These are phyloP conservation scores for Rhizophora apiculata DNA, from an alignment of 345 rosid genomes.

Conservation along the genomic window DNA sequence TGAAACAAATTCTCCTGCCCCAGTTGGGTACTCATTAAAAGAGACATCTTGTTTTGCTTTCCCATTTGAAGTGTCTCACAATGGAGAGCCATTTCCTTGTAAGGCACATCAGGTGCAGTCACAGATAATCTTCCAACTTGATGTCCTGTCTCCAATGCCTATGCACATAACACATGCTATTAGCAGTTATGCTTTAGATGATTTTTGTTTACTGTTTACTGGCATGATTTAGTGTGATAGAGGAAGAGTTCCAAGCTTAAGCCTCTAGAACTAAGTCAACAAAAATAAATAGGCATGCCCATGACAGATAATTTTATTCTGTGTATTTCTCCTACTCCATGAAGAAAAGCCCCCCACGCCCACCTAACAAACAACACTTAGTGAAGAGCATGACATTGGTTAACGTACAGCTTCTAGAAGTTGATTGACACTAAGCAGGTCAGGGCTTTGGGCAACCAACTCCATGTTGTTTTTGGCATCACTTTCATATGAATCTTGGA, in stretches of 20 bases:
- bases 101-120: constrained; percentile 68
- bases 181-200: constrained; percentile 4
- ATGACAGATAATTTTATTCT: neutral
- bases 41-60: constrained; percentile 80
- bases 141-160: constrained; percentile 73
- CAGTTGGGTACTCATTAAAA: constrained; percentile 54
- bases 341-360: neutral
- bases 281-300: neutral
- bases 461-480: constrained; percentile 34
- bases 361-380: neutral
- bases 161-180: constrained; percentile 12
- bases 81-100: constrained; percentile 75
- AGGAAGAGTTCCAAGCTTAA: neutral
- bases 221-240: neutral
- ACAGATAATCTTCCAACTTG: constrained; percentile 75
- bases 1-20: constrained; percentile 48
- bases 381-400: neutral
- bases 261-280: neutral
- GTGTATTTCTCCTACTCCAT: neutral
- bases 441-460: constrained; percentile 29
- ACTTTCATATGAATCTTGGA: constrained; percentile 45
- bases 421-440: constrained; percentile 64
- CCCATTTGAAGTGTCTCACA: constrained; percentile 76
- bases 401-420: constrained; percentile 75
- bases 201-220: neutral